phyloP scores from a whole-genome alignment of 352 stramenopile genomes.

The Bremia lactucae region DNA sequence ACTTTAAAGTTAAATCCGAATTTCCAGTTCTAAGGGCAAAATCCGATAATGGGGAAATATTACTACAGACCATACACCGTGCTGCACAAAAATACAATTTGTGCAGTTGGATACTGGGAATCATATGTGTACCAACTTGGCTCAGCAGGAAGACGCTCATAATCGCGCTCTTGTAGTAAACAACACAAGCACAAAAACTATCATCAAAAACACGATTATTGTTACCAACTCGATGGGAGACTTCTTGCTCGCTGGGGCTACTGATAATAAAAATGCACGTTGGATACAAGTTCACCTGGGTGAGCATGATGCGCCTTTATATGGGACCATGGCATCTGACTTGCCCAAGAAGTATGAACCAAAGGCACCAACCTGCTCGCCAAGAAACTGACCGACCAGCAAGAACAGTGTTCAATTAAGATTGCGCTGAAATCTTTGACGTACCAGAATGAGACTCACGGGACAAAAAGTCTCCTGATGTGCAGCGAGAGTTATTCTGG shows the following conservation, averaged over 20 bases:
- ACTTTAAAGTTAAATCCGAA: conserved; percentile 5
- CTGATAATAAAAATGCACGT: conserved; percentile 7
- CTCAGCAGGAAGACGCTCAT: conserved; percentile 10
- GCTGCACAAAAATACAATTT: conserved; percentile 10
- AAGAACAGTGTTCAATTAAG: conserved; percentile 4
- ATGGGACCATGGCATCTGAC: conserved; percentile 12
- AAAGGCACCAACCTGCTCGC: conserved; percentile 1
- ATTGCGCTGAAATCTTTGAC: conserved; percentile 10
- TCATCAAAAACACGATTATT: conserved; percentile 10
- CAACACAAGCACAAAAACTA: conserved; percentile 3
- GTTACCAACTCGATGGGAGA: conserved; percentile 14
- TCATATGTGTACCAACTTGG: conserved; percentile 7
- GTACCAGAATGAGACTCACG: conserved; percentile 15
- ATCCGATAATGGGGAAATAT: conserved; percentile 10
- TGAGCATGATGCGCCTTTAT: conserved; percentile 17
- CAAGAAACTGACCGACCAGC: conserved; percentile 3
- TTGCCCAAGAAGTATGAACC: conserved; percentile 6
- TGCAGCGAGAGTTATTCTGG: conserved; percentile 23
- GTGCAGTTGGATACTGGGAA: conserved; percentile 9
- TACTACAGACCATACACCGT: conserved; percentile 5
- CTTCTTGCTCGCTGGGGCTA: conserved; percentile 10
- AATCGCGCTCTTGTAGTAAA: conserved; percentile 4
- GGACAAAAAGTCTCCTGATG: conserved; percentile 6
- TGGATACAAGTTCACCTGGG: conserved; percentile 15
- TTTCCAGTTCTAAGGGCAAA: not conserved